Percentiles rank a stretch among this genome's conserved stretches.
phyloP scores from a whole-genome alignment of 2,329 filamentous ascomycete species.

The Penicillium sp. region DNA sequence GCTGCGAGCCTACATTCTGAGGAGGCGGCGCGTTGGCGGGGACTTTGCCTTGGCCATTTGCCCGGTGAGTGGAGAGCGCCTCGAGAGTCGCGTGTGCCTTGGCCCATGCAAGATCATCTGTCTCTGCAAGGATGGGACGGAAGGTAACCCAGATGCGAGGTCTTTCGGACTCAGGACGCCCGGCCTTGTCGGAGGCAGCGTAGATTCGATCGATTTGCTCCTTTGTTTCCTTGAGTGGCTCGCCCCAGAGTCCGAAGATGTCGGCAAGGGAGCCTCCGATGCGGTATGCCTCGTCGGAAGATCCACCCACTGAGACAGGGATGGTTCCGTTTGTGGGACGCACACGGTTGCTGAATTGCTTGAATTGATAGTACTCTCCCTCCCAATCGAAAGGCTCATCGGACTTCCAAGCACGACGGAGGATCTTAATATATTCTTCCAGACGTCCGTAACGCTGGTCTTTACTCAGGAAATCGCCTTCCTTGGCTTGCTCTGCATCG shows the following conservation, averaged over 20 bases:
- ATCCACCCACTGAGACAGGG: constrained; percentile 61
- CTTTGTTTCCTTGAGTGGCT: constrained; percentile 64
- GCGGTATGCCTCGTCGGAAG: constrained; percentile 60
- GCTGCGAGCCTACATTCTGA: constrained; percentile 62
- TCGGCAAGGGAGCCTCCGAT: constrained; percentile 60
- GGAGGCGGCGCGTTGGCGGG: constrained; percentile 42
- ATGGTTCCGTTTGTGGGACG: constrained; percentile 57
- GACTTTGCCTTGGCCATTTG: constrained; percentile 35
- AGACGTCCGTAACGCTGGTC: constrained; percentile 59
- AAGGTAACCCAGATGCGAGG: constrained; percentile 67
- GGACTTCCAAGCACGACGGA: constrained; percentile 60
- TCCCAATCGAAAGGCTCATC: constrained; percentile 63
- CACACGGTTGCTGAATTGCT: constrained; percentile 57
- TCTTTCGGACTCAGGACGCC: constrained; percentile 53
- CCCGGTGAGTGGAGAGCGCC: constrained; percentile 48
- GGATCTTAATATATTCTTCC: constrained; percentile 64
- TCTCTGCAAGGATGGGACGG: constrained; percentile 62
- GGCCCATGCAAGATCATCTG: constrained; percentile 62
- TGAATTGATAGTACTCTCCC: constrained; percentile 61
- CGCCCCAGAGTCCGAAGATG: constrained; percentile 66
- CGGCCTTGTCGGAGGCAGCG: constrained; percentile 59
- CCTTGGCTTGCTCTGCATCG: constrained; percentile 60
- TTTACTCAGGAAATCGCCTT: constrained; percentile 62
- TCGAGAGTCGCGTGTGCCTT: constrained; percentile 62
- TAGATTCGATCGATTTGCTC: constrained; percentile 64